Conservation (phyloP, 1,284 basidiomycete genomes). For the Ganoderma resinaceum region DNA sequence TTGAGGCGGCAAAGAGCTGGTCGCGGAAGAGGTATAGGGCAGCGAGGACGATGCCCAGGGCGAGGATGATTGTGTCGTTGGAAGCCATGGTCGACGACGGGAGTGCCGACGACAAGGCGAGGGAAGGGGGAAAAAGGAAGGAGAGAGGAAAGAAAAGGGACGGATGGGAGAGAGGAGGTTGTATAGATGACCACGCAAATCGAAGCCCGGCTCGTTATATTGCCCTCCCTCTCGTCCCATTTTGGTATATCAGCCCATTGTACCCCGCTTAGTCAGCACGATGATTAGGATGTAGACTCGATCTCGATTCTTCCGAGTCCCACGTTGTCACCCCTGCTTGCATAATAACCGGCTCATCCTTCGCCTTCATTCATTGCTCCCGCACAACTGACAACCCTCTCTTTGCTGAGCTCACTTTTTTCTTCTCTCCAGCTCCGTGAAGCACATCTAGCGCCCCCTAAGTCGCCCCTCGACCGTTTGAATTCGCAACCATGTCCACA, state of each 20-base stretch:
- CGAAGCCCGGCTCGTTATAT: conserved; percentile 22
- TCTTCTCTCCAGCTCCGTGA: background rate
- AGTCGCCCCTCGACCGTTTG: background rate
- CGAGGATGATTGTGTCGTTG: conserved; percentile 73
- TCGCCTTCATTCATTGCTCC: background rate
- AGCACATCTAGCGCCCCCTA: background rate
- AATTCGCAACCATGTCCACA: background rate
- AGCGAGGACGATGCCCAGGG: conserved; percentile 74
- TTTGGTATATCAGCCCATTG: conserved; percentile 22
- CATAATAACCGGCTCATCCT: background rate
- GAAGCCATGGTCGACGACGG: conserved; percentile 53
- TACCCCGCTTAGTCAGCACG: conserved; percentile 22
- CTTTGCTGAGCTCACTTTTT: background rate
- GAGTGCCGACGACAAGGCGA: conserved; percentile 36
- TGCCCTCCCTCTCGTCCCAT: conserved; percentile 9
- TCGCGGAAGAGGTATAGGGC: conserved; percentile 83
- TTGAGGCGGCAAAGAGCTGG: conserved; percentile 68
- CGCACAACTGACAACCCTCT: background rate
- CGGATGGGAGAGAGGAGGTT: conserved; percentile 15
- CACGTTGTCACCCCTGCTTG: conserved; percentile 2
- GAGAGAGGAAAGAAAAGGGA: conserved; percentile 23
- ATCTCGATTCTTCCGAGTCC: background rate
- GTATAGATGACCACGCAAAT: conserved; percentile 11
- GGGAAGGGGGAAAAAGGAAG: conserved; percentile 18
- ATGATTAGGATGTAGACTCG: background rate